These are phyloP conservation scores for Trichoderma arundinaceum DNA, from an alignment of 2,329 filamentous ascomycete species.

Conservation along the genomic window DNA sequence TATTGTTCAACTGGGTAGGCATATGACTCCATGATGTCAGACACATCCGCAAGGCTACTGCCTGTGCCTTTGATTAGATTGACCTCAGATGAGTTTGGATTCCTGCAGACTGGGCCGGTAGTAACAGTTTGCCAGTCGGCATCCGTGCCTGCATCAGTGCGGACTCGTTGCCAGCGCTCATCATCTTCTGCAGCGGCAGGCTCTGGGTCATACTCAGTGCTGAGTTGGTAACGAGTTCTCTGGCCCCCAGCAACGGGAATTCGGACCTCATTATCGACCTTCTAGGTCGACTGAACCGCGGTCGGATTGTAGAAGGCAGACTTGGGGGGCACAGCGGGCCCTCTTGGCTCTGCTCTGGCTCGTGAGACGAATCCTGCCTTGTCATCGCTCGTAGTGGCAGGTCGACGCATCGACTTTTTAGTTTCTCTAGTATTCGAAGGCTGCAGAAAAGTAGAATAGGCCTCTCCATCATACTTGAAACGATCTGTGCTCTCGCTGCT, in stretches of 20 bases:
- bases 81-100: slow-evolving; percentile 36
- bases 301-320: slow-evolving; percentile 45
- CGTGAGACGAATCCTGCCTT: not conserved
- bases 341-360: not conserved
- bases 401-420: slow-evolving; percentile 37
- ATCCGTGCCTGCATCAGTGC: slow-evolving; percentile 36
- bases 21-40: slow-evolving; percentile 42
- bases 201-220: not conserved
- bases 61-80: slow-evolving; percentile 43
- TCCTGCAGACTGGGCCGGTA: slow-evolving; percentile 40
- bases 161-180: slow-evolving; percentile 32
- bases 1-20: not conserved
- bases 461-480: slow-evolving; percentile 53
- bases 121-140: slow-evolving; percentile 48
- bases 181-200: not conserved
- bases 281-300: slow-evolving; percentile 49
- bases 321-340: not conserved
- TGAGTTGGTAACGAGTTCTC: not conserved
- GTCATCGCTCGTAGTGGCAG: slow-evolving; percentile 25
- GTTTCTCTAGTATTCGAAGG: slow-evolving; percentile 50
- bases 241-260: slow-evolving; percentile 41
- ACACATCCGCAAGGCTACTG: slow-evolving; percentile 54
- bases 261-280: slow-evolving; percentile 49
- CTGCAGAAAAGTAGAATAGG: slow-evolving; percentile 48
- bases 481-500: slow-evolving; percentile 49